Percentiles rank a stretch among this genome's conserved stretches.
These are phyloP conservation scores for Themeda triandra DNA, from an alignment of 176 grass and related monocot species.

Conservation along the genomic window DNA sequence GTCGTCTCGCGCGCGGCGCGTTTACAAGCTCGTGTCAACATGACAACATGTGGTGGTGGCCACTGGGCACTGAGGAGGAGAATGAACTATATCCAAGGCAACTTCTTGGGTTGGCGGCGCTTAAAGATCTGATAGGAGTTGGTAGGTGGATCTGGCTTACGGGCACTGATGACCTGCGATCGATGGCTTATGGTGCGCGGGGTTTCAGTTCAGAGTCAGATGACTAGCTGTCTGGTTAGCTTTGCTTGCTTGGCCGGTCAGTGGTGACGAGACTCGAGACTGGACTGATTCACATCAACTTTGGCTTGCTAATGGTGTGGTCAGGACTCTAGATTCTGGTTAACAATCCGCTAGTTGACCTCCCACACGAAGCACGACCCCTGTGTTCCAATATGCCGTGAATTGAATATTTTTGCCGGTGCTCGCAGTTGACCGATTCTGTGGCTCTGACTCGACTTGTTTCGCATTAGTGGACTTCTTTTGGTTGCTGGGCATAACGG, in stretches of 20 bases:
- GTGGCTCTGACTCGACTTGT: background rate
- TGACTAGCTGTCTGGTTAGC: too few relatives aligned
- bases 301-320: background rate
- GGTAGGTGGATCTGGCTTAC: background rate
- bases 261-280: background rate
- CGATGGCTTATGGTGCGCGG: background rate
- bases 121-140: background rate
- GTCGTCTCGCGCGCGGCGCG: too few relatives aligned
- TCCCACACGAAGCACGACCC: too few relatives aligned
- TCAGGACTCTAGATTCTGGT: background rate
- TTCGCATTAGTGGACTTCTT: too few relatives aligned
- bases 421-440: background rate
- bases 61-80: background rate
- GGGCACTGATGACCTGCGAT: background rate
- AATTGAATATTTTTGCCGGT: conserved; percentile 13
- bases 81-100: background rate
- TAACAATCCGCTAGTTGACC: background rate
- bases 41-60: background rate
- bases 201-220: background rate
- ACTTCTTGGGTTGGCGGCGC: background rate
- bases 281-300: background rate
- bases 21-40: background rate
- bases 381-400: background rate
- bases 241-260: background rate
- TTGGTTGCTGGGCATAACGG: background rate